Percentiles rank a stretch among this genome's conserved stretches.
These are phyloP conservation scores for Rhodotorula sp. DNA, from an alignment of 1,284 basidiomycete species.

Conservation along the genomic window DNA sequence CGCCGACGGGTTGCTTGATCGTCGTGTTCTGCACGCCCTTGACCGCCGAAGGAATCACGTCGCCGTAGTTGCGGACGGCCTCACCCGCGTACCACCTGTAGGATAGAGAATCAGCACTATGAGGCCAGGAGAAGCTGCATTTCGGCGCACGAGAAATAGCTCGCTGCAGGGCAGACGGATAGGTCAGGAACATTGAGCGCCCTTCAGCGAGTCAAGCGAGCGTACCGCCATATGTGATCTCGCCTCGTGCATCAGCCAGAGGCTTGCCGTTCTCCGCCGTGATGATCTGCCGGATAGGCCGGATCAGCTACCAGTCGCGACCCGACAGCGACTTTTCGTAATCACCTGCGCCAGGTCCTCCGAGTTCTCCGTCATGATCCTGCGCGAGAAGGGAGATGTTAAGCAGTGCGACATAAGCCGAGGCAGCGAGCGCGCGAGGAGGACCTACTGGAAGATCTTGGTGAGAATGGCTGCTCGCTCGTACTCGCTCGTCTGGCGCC, in stretches of 20 bases:
- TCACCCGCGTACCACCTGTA: slow-evolving; percentile 68
- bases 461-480: slow-evolving; percentile 59
- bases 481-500: slow-evolving; percentile 78
- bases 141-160: slow-evolving; percentile 26
- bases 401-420: no score
- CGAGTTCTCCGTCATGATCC: slow-evolving; percentile 49
- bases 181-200: no score
- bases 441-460: slow-evolving; percentile 41
- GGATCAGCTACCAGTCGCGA: not conserved
- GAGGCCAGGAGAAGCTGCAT: no score
- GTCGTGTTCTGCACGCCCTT: slow-evolving; percentile 77
- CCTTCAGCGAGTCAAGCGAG: not conserved
- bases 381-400: not conserved
- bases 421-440: not conserved
- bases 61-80: slow-evolving; percentile 68
- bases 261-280: slow-evolving; percentile 92
- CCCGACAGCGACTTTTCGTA: not conserved
- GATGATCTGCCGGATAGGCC: slow-evolving; percentile 31
- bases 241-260: slow-evolving; percentile 67
- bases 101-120: no score
- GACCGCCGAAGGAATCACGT: slow-evolving; percentile 78
- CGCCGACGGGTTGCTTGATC: slow-evolving; percentile 69
- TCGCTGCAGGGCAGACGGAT: slow-evolving; percentile 10
- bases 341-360: slow-evolving; percentile 69
- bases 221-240: slow-evolving; percentile 42